Evolutionary conservation across 73 alveolate genomes (phyloP).

Genomic region (Paramecium sexaurelia): DNA sequence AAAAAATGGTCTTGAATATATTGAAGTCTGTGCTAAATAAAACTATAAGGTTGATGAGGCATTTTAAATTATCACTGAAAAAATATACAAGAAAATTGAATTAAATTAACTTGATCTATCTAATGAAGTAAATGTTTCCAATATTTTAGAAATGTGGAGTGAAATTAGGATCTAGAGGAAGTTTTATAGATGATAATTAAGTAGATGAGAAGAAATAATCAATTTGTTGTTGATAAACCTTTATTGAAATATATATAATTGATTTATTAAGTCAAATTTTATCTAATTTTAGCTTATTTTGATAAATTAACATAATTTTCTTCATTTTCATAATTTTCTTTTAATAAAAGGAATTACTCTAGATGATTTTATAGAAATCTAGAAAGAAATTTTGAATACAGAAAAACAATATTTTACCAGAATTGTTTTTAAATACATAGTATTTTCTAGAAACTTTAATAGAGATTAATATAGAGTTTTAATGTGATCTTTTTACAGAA

Average conservation of each 20-base stretch:
- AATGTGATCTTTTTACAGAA: not conserved
- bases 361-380: not conserved
- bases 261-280: not conserved
- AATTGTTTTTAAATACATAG: not conserved
- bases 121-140: not conserved
- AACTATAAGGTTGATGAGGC: slow-evolving; percentile 52
- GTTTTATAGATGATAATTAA: too few species aligned
- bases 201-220: not conserved
- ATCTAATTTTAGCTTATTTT: not conserved
- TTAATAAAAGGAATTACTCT: not conserved
- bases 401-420: not conserved
- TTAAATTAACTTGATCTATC: slow-evolving; percentile 57
- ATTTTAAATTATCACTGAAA: slow-evolving; percentile 34
- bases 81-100: slow-evolving; percentile 65
- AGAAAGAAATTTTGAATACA: not conserved
- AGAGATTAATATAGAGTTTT: not conserved
- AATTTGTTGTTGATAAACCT: not conserved
- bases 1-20: slow-evolving; percentile 41
- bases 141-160: not conserved
- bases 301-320: not conserved
- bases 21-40: slow-evolving; percentile 51
- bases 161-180: slow-evolving; percentile 33
- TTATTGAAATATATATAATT: not conserved
- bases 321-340: not conserved
- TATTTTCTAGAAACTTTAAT: not conserved